Percentiles rank a stretch among this genome's conserved stretches.
These are phyloP conservation scores for Colletotrichum echinochloae DNA, from an alignment of 2,329 filamentous ascomycete genomes.

Conservation along the genomic window DNA sequence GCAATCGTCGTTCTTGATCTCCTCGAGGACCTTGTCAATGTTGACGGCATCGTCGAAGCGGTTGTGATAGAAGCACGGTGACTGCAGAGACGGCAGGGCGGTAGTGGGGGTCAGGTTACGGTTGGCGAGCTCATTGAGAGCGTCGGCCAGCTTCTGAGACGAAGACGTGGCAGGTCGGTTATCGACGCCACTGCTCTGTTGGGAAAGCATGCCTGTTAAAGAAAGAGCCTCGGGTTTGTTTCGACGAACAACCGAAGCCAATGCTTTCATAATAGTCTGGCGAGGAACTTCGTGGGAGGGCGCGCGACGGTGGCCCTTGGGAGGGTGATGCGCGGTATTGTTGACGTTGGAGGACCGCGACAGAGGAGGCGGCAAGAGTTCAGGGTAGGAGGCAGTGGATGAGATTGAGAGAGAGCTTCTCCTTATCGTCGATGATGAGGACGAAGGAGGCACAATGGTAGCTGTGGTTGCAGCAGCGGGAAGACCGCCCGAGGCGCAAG, in stretches of 20 bases:
- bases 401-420: conserved; percentile 40
- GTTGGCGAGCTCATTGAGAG: conserved; percentile 65
- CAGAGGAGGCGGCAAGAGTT: conserved; percentile 44
- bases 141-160: conserved; percentile 73
- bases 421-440: conserved; percentile 31
- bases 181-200: conserved; percentile 51
- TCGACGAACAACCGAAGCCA: conserved; percentile 74
- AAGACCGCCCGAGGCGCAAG: conserved; percentile 23
- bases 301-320: conserved; percentile 56
- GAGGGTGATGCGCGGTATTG: conserved; percentile 23
- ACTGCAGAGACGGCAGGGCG: conserved; percentile 79
- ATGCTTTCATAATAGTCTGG: conserved; percentile 85
- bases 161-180: conserved; percentile 59
- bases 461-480: conserved; percentile 38
- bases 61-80: conserved; percentile 97
- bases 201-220: conserved; percentile 69
- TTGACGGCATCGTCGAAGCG: conserved; percentile 97
- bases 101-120: conserved; percentile 57
- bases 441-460: conserved; percentile 1
- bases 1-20: conserved; percentile 89
- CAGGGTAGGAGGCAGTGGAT: conserved; percentile 39
- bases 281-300: conserved; percentile 77
- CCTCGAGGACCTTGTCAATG: conserved; percentile 92
- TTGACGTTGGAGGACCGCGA: conserved; percentile 35
- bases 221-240: conserved; percentile 73